These are phyloP conservation scores for Lepidopterella palustris DNA, from an alignment of 495 filamentous ascomycete species.

Conservation along the genomic window DNA sequence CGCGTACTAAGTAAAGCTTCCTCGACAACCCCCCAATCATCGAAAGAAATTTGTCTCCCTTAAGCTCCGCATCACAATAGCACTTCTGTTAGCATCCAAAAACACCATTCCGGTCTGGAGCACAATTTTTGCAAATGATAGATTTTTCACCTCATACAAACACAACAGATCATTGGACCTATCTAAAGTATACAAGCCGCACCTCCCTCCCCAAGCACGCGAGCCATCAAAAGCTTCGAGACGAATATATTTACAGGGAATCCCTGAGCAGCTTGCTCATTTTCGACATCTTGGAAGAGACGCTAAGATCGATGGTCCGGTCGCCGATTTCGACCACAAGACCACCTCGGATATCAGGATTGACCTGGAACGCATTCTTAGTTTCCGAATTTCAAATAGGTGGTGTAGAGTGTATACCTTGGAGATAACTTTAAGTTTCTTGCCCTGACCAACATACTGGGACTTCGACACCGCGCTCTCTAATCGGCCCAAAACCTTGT, in stretches of 20 bases:
- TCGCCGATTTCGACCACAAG: conserved; percentile 95
- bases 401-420: conserved; percentile 51
- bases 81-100: too few species aligned
- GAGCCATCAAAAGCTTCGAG: not conserved
- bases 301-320: conserved; percentile 94
- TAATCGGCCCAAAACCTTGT: conserved; percentile 73
- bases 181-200: conserved; percentile 23
- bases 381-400: conserved; percentile 9
- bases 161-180: conserved; percentile 15
- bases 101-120: too few species aligned
- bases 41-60: too few species aligned
- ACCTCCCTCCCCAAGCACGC: not conserved
- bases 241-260: conserved; percentile 66
- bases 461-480: conserved; percentile 87
- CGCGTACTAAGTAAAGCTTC: too few species aligned
- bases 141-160: too few species aligned
- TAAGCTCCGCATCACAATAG: too few species aligned
- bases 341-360: conserved; percentile 89
- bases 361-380: conserved; percentile 55
- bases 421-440: conserved; percentile 95
- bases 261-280: conserved; percentile 99
- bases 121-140: too few species aligned
- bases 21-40: too few species aligned
- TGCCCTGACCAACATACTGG: conserved; percentile 76
- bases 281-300: conserved; percentile 89